Evolutionary conservation across 345 rosid species (phyloP), one percentile per base, ranked within the genome.

Genomic region (Mangifera indica): DNA sequence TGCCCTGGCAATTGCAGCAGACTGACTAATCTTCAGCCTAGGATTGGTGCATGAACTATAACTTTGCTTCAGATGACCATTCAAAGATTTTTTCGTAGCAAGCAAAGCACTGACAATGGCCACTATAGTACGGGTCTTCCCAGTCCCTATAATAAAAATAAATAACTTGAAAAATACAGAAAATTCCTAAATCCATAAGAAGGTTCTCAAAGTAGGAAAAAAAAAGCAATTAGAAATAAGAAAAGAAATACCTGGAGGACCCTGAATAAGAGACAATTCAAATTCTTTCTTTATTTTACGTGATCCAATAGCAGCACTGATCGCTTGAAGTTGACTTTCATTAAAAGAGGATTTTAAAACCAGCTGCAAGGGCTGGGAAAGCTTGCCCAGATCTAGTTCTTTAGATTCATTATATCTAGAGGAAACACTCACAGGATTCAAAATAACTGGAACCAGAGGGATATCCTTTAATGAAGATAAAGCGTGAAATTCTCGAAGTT

Each of bases 401-500:
- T 81, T 84, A 8, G 76, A 67, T 75, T 83, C 83, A 74, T 69
- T 70, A 63, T 70, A 52, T 64, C 76, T 68, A 26, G 32, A 60
- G 68, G 90, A 73, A 77, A 78, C 81, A 76, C 53, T 72, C 69
- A 63, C 71, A 77, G 98, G 98, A 55, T 85, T 84, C 49, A 94
- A 84, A 79, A 94, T 90, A 72, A 82, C 76, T 59, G 96, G 87
- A 69, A 90, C 86, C 55, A 94, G 63, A 29, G 98, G 98, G 64
- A 92, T 89, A 74, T 76, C 84, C 72, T 81, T 87, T 71, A 90
- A 62, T 22, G 90, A 85, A 70, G 98, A 89, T 77, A 94, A 69
- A 72, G 92, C 98, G 76, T 92, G 98, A 85, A 94, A 92, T 83
- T 94, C 98, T 66, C 98, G 87, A 75, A 92, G 86, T 82, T 94